Evolutionary conservation across 768 basidiomycete genomes (phyloP).

Genomic region (Boletus bicolor): DNA sequence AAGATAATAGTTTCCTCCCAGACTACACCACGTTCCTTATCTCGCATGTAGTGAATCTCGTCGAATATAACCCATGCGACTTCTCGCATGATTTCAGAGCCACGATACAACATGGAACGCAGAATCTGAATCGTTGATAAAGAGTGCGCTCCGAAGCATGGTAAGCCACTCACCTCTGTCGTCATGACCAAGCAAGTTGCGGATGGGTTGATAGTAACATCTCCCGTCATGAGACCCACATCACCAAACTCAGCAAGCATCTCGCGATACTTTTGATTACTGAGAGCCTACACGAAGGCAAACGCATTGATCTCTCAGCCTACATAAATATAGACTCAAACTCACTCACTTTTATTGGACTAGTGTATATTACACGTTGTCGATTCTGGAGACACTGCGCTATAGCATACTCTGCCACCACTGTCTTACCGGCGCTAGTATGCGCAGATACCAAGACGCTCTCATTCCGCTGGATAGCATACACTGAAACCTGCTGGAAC

Average conservation of each 20-base stretch:
- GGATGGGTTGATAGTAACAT: slow-evolving; percentile 97
- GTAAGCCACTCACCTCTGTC: slow-evolving; percentile 67
- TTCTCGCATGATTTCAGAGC: slow-evolving; percentile 98
- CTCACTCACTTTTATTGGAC: slow-evolving; percentile 91
- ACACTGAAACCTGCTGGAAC: slow-evolving; percentile 92
- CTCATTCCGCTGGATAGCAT: slow-evolving; percentile 96
- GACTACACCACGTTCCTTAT: slow-evolving; percentile 98
- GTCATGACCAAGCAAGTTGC: slow-evolving; percentile 99
- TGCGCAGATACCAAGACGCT: slow-evolving; percentile 97
- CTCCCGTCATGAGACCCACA: slow-evolving; percentile 98
- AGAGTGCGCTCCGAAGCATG: not conserved
- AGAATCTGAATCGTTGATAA: slow-evolving; percentile 63
- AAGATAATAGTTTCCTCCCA: slow-evolving; percentile 99
- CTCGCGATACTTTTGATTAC: slow-evolving; percentile 98
- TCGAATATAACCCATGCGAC: slow-evolving; percentile 99
- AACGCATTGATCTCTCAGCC: slow-evolving; percentile 14
- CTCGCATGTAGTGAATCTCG: slow-evolving; percentile 99
- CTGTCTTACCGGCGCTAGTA: slow-evolving; percentile 98
- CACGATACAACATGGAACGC: slow-evolving; percentile 97
- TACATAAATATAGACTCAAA: slow-evolving; percentile 9
- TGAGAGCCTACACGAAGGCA: slow-evolving; percentile 68
- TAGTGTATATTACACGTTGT: slow-evolving; percentile 97
- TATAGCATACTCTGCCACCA: slow-evolving; percentile 99
- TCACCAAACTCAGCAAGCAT: slow-evolving; percentile 97
- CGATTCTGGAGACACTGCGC: slow-evolving; percentile 92